Conservation (phyloP, 2,329 filamentous ascomycete species). For the Aspergillus tamarii region DNA sequence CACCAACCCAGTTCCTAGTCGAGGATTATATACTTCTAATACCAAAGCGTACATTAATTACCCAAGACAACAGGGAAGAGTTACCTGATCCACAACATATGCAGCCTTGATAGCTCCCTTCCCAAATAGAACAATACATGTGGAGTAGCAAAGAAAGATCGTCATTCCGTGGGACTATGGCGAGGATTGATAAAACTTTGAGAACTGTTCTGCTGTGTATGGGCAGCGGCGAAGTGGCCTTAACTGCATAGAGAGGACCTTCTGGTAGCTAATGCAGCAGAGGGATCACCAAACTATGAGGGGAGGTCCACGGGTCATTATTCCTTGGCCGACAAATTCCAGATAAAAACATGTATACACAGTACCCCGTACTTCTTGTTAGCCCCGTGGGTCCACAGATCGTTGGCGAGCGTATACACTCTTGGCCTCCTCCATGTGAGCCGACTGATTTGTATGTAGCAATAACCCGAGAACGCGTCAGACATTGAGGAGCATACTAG, state of each 20-base stretch:
- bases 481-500: neutral
- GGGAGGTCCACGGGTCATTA: neutral
- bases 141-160: conserved; percentile 6
- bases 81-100: conserved; percentile 3
- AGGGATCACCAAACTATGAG: neutral
- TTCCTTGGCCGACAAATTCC: neutral
- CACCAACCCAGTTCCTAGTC: conserved; percentile 1
- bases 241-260: neutral
- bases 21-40: conserved; percentile 1
- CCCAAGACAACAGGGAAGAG: neutral
- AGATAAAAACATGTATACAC: neutral
- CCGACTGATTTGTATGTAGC: neutral
- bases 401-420: neutral
- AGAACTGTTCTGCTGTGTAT: neutral
- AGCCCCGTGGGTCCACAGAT: neutral
- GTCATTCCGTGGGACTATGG: conserved; percentile 2
- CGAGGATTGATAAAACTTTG: neutral
- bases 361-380: neutral
- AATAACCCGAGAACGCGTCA: neutral
- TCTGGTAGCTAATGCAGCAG: neutral
- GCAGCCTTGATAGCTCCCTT: neutral
- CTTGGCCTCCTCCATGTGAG: neutral
- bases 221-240: neutral
- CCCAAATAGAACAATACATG: conserved; percentile 1
- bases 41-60: neutral